phyloP scores from a whole-genome alignment of 345 rosid genomes.

The Lepidium africanum region DNA sequence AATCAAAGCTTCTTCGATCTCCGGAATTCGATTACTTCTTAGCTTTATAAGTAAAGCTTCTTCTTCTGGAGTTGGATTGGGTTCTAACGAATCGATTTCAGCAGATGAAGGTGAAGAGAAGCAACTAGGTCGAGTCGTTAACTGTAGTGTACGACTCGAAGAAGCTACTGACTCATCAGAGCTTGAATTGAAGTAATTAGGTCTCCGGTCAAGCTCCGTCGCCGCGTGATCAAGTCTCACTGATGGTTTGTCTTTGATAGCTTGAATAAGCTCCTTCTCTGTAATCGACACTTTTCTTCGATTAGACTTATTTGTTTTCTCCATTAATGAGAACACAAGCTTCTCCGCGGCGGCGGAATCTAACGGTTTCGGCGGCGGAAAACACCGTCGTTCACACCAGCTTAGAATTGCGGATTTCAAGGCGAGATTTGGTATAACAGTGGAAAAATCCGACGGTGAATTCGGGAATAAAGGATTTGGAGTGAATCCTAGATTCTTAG shows the following conservation, averaged over 20 bases:
- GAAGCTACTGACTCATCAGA: constrained; percentile 43
- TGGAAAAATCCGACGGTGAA: constrained; percentile 60
- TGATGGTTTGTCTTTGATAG: constrained; percentile 32
- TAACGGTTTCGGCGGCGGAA: constrained; percentile 46
- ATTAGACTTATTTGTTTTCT: neutral
- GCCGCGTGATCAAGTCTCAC: constrained; percentile 35
- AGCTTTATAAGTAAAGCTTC: constrained; percentile 46
- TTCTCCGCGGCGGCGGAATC: constrained; percentile 42
- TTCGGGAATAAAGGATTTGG: constrained; percentile 33
- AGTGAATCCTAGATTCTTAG: constrained; percentile 42
- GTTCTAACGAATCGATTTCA: constrained; percentile 32
- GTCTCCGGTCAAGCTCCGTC: constrained; percentile 38
- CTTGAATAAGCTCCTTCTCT: constrained; percentile 30
- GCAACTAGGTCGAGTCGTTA: constrained; percentile 52
- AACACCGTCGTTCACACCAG: constrained; percentile 46
- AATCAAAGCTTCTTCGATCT: constrained; percentile 54
- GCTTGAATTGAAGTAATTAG: constrained; percentile 36
- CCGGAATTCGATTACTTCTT: constrained; percentile 37
- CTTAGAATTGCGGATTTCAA: constrained; percentile 62
- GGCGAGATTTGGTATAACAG: constrained; percentile 73
- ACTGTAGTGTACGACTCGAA: constrained; percentile 36
- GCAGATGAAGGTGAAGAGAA: constrained; percentile 61
- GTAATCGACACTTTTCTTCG: constrained; percentile 6
- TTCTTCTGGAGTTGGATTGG: constrained; percentile 36
- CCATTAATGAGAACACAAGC: constrained; percentile 36